Evolutionary conservation across 78 protist species (phyloP).

Genomic region (Corallochytrium limacisporum): DNA sequence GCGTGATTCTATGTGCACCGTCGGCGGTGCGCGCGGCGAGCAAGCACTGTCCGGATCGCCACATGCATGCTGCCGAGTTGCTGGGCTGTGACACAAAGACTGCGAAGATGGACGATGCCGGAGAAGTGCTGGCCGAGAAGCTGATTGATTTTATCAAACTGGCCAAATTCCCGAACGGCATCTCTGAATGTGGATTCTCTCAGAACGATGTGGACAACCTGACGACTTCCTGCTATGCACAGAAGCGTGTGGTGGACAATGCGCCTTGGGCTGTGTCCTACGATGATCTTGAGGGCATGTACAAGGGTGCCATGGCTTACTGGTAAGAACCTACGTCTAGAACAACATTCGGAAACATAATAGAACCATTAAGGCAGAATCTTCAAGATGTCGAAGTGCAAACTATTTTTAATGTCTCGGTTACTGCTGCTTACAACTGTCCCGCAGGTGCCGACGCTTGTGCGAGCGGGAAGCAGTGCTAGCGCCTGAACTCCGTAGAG

Average conservation of each 20-base stretch:
- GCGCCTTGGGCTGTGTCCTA: background rate
- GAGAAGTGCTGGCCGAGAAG: background rate
- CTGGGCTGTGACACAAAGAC: background rate
- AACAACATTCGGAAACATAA: too few relatives aligned
- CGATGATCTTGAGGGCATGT: too few relatives aligned
- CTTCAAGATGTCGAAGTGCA: too few relatives aligned
- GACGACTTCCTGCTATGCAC: background rate
- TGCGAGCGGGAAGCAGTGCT: too few relatives aligned
- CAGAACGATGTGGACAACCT: background rate
- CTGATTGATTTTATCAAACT: background rate
- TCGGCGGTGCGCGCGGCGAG: background rate
- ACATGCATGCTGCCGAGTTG: background rate
- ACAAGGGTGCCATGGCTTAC: too few relatives aligned
- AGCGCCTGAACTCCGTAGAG: too few relatives aligned
- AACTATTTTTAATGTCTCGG: too few relatives aligned
- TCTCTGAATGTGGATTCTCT: background rate
- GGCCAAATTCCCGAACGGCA: background rate
- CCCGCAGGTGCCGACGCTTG: too few relatives aligned
- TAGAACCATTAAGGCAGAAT: too few relatives aligned
- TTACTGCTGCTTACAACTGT: too few relatives aligned
- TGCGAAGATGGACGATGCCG: constrained; percentile 3
- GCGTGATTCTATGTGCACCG: constrained; percentile 6
- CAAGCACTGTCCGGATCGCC: background rate
- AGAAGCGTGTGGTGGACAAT: background rate
- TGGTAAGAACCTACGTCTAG: too few relatives aligned